Base-by-base conservation (phyloP, 129 eudicot species). In the Logfia minima region DNA sequence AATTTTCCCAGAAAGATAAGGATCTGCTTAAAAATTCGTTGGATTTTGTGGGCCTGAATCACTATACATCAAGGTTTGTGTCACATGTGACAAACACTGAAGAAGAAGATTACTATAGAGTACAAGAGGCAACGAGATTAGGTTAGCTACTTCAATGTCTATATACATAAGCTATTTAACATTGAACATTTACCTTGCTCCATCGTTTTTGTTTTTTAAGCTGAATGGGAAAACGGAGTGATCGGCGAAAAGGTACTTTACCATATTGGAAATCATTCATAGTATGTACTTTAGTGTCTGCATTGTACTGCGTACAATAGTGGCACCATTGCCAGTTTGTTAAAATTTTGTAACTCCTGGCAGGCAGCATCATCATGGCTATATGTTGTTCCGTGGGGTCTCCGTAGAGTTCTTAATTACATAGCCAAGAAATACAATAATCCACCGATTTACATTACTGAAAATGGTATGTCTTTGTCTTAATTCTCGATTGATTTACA, bases 321-420 rank as follows among this genome's bases (percentile, higher is more conserved):
- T 56, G 66, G 10, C 32, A 51, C 24, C 51, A 51, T 21, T 76
- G 64, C 53, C 61, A 48, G 45, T 75, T 59, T 79, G 58, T 59
- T 80, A 23, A 29, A 61, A 74, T 10, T 26, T 2, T 75, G 16
- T 56, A 52, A 62, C 56, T 76, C 59, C 66, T 90, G 71, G 78
- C 93, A 90, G 96, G 96, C 93, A 51, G 91, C 93, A 80, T 90
- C 96, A 29, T 34, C 91, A 41, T 90, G 96, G 96, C 91, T 90
- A 53, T 90, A 90, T 55, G 90, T 90, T 76, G 96, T 90, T 80
- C 96, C 96, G 34, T 90, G 96, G 96, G 96, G 96, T 69, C 62
- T 90, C 28, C 72, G 80, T 71, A 90, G 85, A 88, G 48, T 75
- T 78, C 92, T 90, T 29, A 84, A 82, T 28, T 77, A 88, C 85